Percentiles rank a stretch among this genome's conserved stretches.
phyloP scores from a whole-genome alignment of 1,284 basidiomycete genomes.

The Rhizopogon hawkerae region DNA sequence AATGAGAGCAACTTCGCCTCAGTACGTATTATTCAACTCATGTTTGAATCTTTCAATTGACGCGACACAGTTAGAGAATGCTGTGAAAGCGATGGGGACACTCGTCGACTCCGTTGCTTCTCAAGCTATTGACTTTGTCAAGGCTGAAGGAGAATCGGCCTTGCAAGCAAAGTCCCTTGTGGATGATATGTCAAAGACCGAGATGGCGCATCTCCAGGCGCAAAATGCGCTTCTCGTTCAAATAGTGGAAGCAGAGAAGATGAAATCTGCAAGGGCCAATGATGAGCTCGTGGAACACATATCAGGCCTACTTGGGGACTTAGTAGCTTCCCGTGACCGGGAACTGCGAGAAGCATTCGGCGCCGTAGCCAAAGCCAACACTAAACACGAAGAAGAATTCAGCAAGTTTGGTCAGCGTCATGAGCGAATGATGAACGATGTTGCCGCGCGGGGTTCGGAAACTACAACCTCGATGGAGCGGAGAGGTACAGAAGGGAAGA shows the following conservation, averaged over 20 bases:
- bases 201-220: constrained; percentile 57
- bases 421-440: constrained; percentile 35
- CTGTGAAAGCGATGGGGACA: constrained; percentile 41
- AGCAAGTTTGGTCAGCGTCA: constrained; percentile 42
- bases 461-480: constrained; percentile 38
- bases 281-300: constrained; percentile 68
- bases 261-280: constrained; percentile 57
- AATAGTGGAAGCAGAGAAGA: constrained; percentile 60
- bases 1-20: constrained; percentile 37
- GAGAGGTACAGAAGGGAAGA: constrained; percentile 43
- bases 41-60: not conserved
- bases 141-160: constrained; percentile 45
- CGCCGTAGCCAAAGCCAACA: constrained; percentile 49
- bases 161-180: constrained; percentile 44
- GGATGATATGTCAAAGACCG: constrained; percentile 44
- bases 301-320: constrained; percentile 62
- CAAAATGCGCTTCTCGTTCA: constrained; percentile 66
- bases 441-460: constrained; percentile 33
- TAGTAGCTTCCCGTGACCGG: constrained; percentile 60
- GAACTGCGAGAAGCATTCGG: constrained; percentile 56
- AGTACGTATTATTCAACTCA: constrained; percentile 26
- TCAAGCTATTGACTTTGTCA: constrained; percentile 51
- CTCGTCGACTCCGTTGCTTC: constrained; percentile 54
- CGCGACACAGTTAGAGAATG: constrained; percentile 39
- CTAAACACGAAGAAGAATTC: constrained; percentile 44